Percentiles rank a stretch among this genome's conserved stretches.
Evolutionary conservation across 2,329 filamentous ascomycete genomes (phyloP).

Genomic region (Fusarium hostae): DNA sequence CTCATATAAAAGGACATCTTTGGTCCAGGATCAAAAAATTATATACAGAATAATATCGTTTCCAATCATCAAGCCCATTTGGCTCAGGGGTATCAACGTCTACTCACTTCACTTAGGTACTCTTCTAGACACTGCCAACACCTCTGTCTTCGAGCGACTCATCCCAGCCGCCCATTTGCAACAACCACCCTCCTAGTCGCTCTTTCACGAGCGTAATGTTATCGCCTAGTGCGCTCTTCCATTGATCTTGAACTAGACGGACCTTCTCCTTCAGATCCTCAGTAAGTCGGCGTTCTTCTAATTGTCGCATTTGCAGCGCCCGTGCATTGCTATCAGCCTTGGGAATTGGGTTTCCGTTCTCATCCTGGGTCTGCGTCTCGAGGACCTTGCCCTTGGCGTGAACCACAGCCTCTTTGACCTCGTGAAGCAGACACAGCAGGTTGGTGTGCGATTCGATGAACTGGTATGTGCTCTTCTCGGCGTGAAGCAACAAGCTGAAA

Average conservation of each 20-base stretch:
- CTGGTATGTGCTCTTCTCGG: constrained; percentile 93
- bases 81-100: constrained; percentile 47
- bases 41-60: constrained; percentile 38
- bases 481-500: constrained; percentile 84
- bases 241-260: constrained; percentile 88
- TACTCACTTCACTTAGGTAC: constrained; percentile 9
- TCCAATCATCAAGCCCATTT: constrained; percentile 28
- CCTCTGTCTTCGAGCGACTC: constrained; percentile 73
- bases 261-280: constrained; percentile 95
- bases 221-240: constrained; percentile 86
- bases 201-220: constrained; percentile 78
- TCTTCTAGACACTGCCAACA: constrained; percentile 57
- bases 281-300: constrained; percentile 78
- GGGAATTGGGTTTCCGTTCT: constrained; percentile 47
- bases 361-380: constrained; percentile 69
- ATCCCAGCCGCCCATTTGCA: constrained; percentile 88
- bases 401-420: constrained; percentile 84
- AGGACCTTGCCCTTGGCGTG: constrained; percentile 73
- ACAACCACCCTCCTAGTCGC: constrained; percentile 77
- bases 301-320: constrained; percentile 67
- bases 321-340: constrained; percentile 51
- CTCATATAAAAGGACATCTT: constrained; percentile 23
- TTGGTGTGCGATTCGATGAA: constrained; percentile 97
- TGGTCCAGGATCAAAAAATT: constrained; percentile 25
- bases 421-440: constrained; percentile 87